Base-by-base conservation (phyloP, 75 land plant genomes). In the Cupressus sempervirens region DNA sequence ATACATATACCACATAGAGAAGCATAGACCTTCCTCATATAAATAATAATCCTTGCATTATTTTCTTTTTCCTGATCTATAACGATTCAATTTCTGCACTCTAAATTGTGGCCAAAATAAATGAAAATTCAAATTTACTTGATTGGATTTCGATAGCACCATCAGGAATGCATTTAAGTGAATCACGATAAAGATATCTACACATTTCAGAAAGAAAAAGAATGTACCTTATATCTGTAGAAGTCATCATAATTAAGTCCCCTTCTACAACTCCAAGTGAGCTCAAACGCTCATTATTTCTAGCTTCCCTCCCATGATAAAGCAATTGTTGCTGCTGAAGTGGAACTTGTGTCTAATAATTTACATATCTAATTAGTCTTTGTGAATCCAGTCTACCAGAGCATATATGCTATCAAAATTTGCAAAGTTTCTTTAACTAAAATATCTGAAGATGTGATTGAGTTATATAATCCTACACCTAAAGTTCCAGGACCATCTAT, bases 261-360 rank as follows among this genome's bases (percentile, higher is more conserved):
- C 93, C 93, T 26, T 97, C 96, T 18, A 83, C 87, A 43, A 97
- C 92, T 73, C 99, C 99, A 70, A 93, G 29, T 20, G 89, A 85
- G 84, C 95, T 91, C 85, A 97, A 82, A 35, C 87, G 89, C 50
- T 91, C 91, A 8, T 91, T 32, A 83, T 97, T 94, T 68, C 82
- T 88, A 74, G 96, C 89, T 88, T 95, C 99, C 84, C 86, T 91
- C 79, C 99, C 98, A 88, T 95, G 90, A 50, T 88, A 93, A 50
- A 94, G 86, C 85, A 97, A 81, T 83, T 94, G 98, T 89, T 97
- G 99, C 87, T 89, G 91, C 84, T 85, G 91, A 15, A 97, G 91
- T 29, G 98, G 84, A 41, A 95, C 92, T 8, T 86, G 84, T 0
- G 97, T 93, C 97, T 96, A 54, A 46, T 13, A 87, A 79, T 79